Evolutionary conservation across 164 flowering plant genomes (phyloP), one percentile per base, ranked within the genome.

Genomic region (Vitis rupestris): DNA sequence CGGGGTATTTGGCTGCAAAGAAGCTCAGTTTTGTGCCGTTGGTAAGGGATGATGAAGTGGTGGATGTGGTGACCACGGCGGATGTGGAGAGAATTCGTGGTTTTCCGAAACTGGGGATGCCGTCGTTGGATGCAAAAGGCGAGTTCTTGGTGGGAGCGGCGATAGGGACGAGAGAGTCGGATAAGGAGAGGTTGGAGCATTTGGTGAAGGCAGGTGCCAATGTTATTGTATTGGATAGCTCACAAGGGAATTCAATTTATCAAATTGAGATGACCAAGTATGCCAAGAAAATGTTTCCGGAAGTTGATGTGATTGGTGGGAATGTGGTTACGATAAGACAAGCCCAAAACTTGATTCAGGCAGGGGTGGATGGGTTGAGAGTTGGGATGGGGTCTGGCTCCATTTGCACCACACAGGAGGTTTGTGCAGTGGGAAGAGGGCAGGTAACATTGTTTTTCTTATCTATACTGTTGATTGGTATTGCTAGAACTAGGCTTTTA

Each of bases 341-440:
- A 73, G 97, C 97, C 0, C 83, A 90, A 62, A 91, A 90, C 78
- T 75, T 94, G 84, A 90, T 94, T 77, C 80, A 91, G 74, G 91
- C 97, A 13, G 99, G 97, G 1, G 99, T 78, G 11, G 97, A 94
- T 80, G 97, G 88, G 4, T 71, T 94, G 79, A 78, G 99, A 64
- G 97, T 94, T 69, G 99, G 99, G 27, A 94, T 94, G 99, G 99
- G 97, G 4, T 92, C 99, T 68, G 98, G 99, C 1, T 90, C 99
- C 44, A 92, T 94, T 69, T 94, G 97, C 70, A 94, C 99, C 17
- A 94, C 98, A 1, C 98, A 94, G 78, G 97, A 91, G 73, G 98
- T 94, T 44, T 94, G 98, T 65, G 98, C 98, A 4, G 98, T 90
- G 1, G 98, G 98, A 2, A 79, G 97, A 67, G 98, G 97, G 17